Percentiles rank a stretch among this genome's conserved stretches.
phyloP scores from a whole-genome alignment of 1,139 yeast species.

The Nakaseomyces bracarensis region DNA sequence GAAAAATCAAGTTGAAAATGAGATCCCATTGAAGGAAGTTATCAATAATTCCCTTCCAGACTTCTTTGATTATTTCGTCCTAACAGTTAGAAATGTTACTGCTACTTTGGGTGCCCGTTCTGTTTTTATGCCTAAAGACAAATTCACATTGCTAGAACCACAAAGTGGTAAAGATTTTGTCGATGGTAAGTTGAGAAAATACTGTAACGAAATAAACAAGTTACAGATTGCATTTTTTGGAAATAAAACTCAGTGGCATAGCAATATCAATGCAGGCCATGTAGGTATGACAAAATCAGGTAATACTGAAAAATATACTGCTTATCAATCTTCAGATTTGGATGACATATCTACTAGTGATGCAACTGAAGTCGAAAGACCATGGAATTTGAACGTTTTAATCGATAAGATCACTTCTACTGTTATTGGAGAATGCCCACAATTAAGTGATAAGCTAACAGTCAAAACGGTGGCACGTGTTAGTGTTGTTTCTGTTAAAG shows the following conservation, averaged over 20 bases:
- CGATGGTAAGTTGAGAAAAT: constrained; percentile 38
- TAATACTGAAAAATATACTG: constrained; percentile 11
- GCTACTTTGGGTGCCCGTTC: constrained; percentile 52
- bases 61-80: constrained; percentile 39
- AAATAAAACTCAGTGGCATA: constrained; percentile 25
- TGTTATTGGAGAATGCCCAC: constrained; percentile 31
- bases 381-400: constrained; percentile 24
- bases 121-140: constrained; percentile 43
- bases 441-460: constrained; percentile 22
- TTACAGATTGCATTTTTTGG: constrained; percentile 22
- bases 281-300: constrained; percentile 20
- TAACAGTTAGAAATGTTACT: constrained; percentile 33
- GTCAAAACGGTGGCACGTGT: constrained; percentile 31
- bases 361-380: constrained; percentile 21
- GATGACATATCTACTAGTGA: constrained; percentile 28
- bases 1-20: constrained; percentile 28
- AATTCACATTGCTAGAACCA: constrained; percentile 32
- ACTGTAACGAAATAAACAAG: constrained; percentile 25
- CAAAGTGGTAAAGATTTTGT: constrained; percentile 38
- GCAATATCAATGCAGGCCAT: constrained; percentile 17
- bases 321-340: constrained; percentile 31
- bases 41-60: constrained; percentile 40
- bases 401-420: constrained; percentile 24
- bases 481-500: constrained; percentile 21
- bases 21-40: constrained; percentile 26